Conservation (phyloP, 1,284 basidiomycete genomes). For the Naganishia cerealis region DNA sequence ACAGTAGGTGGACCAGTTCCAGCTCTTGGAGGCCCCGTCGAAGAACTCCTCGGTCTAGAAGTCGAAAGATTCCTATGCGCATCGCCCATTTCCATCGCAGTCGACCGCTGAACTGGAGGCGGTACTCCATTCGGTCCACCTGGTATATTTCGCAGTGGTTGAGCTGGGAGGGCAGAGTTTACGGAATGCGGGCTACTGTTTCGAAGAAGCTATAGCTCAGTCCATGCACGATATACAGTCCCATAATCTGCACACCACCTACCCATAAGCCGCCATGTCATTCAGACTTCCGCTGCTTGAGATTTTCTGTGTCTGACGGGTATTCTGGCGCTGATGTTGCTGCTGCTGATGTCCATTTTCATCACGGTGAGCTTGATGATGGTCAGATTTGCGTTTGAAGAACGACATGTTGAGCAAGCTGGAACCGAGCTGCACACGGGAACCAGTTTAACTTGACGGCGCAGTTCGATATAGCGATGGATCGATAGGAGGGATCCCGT, state of each 20-base stretch:
- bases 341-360: slow-evolving; percentile 20
- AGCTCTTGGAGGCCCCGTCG: neutral
- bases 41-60: slow-evolving; percentile 12
- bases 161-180: neutral
- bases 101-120: slow-evolving; percentile 11
- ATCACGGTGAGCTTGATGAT: slow-evolving; percentile 23
- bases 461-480: neutral
- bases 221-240: neutral
- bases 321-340: neutral
- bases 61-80: neutral
- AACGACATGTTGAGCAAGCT: slow-evolving; percentile 10
- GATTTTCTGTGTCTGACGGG: neutral
- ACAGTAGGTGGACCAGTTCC: slow-evolving; percentile 21
- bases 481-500: neutral
- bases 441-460: neutral
- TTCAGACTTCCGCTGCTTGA: slow-evolving; percentile 21
- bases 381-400: slow-evolving; percentile 31
- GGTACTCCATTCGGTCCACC: slow-evolving; percentile 23
- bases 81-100: slow-evolving; percentile 9
- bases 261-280: slow-evolving; percentile 12
- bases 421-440: neutral
- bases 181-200: neutral
- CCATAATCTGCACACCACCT: neutral
- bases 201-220: neutral
- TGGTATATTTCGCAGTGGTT: slow-evolving; percentile 9